These are phyloP conservation scores for Avena insularis DNA, from an alignment of 176 grass and related monocot species.

Conservation along the genomic window DNA sequence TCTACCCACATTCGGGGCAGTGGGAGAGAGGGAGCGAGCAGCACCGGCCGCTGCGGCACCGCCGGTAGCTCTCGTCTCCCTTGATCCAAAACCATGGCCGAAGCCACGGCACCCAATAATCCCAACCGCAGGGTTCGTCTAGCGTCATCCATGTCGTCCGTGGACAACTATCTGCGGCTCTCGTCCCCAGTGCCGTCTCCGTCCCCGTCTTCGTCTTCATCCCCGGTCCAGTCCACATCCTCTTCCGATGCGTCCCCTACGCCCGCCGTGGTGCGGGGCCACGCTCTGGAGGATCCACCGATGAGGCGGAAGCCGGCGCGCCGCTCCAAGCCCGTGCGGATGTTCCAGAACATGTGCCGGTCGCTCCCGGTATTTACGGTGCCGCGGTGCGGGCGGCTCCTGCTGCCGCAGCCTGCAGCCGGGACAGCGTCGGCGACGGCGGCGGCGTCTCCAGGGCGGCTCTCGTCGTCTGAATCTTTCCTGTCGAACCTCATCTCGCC, in stretches of 20 bases:
- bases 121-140: neutral
- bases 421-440: neutral
- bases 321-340: constrained; percentile 41
- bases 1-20: neutral
- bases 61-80: constrained; percentile 45
- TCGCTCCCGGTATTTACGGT: constrained; percentile 60
- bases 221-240: neutral
- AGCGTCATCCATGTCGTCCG: constrained; percentile 21
- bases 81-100: constrained; percentile 32
- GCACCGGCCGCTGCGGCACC: constrained; percentile 28
- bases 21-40: constrained; percentile 38
- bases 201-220: neutral
- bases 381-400: constrained; percentile 43
- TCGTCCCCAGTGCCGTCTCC: neutral
- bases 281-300: constrained; percentile 51
- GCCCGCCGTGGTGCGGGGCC: neutral
- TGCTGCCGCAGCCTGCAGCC: neutral
- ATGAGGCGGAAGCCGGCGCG: neutral
- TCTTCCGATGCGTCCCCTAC: neutral
- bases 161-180: neutral
- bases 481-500: constrained; percentile 31
- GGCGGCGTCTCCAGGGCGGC: neutral
- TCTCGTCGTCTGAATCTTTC: constrained; percentile 33
- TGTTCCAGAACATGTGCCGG: constrained; percentile 54
- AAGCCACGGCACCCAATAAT: neutral